These are phyloP conservation scores for Saccharomycopsis hybrid DNA, from an alignment of 1,139 yeast species.

Conservation along the genomic window DNA sequence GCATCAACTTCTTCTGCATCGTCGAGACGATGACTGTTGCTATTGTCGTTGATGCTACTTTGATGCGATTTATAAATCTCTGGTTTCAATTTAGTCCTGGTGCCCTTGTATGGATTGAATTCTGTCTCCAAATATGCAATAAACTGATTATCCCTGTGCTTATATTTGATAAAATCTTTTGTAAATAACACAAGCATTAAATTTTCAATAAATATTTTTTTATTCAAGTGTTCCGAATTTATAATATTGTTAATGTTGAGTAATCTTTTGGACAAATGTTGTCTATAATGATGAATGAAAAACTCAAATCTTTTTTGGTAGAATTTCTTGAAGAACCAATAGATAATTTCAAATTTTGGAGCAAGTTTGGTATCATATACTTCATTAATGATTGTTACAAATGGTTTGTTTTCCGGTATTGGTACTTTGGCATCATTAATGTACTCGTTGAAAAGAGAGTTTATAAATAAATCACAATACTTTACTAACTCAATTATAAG, in stretches of 20 bases:
- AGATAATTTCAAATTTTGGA: slow-evolving; percentile 3
- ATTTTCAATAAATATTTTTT: slow-evolving; percentile 7
- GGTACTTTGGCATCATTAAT: background rate
- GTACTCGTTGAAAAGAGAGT: background rate
- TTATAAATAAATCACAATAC: slow-evolving; percentile 12
- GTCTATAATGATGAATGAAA: slow-evolving; percentile 11
- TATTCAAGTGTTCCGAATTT: background rate
- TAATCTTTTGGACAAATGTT: slow-evolving; percentile 12
- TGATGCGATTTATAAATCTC: too few species aligned
- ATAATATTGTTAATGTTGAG: slow-evolving; percentile 2
- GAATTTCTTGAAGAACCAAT: slow-evolving; percentile 10
- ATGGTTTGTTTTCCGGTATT: background rate
- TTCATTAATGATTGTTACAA: slow-evolving; percentile 1
- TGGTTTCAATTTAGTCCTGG: too few species aligned
- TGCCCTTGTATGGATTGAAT: too few species aligned
- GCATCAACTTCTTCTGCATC: background rate
- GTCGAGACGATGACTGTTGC: too few species aligned
- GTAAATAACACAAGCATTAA: slow-evolving; percentile 8
- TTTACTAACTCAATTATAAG: slow-evolving; percentile 15
- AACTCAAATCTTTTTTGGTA: slow-evolving; percentile 3
- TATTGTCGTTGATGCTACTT: too few species aligned
- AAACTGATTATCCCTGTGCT: too few species aligned
- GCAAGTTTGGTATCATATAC: background rate
- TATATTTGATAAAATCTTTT: slow-evolving; percentile 2
- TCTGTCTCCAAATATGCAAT: too few species aligned